Conservation (phyloP, 805 yeast species). For the Tetrapisispora iriomotensis region DNA sequence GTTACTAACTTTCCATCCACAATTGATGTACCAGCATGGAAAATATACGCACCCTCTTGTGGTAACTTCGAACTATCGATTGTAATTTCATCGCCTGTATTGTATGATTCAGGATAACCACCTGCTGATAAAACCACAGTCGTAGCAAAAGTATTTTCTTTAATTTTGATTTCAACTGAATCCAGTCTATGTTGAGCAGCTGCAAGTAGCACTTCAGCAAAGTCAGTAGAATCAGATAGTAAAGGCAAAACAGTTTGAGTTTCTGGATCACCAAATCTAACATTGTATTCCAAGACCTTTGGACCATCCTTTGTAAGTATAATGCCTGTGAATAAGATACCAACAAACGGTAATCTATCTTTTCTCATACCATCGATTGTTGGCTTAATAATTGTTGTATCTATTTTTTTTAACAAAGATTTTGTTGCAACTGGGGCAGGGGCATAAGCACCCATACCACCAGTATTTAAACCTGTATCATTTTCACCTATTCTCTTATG, state of each 20-base stretch:
- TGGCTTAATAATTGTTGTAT: slow-evolving; percentile 71
- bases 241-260: slow-evolving; percentile 93
- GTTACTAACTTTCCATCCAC: slow-evolving; percentile 58
- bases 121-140: slow-evolving; percentile 96
- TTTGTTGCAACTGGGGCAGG: slow-evolving; percentile 95
- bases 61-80: slow-evolving; percentile 28
- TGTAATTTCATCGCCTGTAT: slow-evolving; percentile 77
- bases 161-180: slow-evolving; percentile 52
- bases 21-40: slow-evolving; percentile 90
- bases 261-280: slow-evolving; percentile 98
- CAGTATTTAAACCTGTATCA: slow-evolving; percentile 91
- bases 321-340: slow-evolving; percentile 90
- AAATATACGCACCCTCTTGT: slow-evolving; percentile 46
- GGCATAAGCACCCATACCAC: slow-evolving; percentile 99
- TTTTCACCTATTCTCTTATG: slow-evolving; percentile 93
- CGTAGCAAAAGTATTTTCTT: slow-evolving; percentile 55
- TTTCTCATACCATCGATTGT: slow-evolving; percentile 93
- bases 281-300: slow-evolving; percentile 92
- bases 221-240: slow-evolving; percentile 73
- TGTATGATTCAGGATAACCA: slow-evolving; percentile 87
- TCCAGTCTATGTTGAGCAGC: slow-evolving; percentile 92
- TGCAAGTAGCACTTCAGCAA: slow-evolving; percentile 86
- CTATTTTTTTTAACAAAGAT: slow-evolving; percentile 56
- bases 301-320: slow-evolving; percentile 87
- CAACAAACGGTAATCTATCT: slow-evolving; percentile 92